Conservation (phyloP, 345 rosid species). For the Gossypium ekmanianum region DNA sequence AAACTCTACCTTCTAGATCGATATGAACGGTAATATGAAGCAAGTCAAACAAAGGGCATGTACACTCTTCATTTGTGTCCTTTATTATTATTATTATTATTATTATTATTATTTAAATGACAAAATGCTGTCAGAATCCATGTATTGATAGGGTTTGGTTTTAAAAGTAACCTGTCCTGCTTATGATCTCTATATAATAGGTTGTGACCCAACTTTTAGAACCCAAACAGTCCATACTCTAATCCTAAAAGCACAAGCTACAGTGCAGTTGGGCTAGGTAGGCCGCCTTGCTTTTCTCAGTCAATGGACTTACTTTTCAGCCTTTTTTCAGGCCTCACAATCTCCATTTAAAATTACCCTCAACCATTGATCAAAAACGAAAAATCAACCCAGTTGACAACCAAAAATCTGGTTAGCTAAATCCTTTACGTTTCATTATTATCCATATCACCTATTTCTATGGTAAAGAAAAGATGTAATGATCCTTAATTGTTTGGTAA, state of each 20-base stretch:
- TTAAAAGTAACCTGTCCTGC: neutral
- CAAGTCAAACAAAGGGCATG: no score
- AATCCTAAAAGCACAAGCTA: neutral
- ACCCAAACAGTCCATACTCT: neutral
- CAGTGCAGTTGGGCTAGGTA: no score
- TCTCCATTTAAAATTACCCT: neutral
- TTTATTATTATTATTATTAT: no score
- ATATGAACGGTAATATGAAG: no score
- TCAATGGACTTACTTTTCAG: neutral
- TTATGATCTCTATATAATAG: neutral
- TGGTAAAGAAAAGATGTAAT: neutral
- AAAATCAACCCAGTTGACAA: neutral
- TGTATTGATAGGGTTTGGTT: no score
- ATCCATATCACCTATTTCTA: neutral
- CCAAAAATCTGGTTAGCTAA: neutral
- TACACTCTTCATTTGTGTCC: no score
- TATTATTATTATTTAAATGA: no score
- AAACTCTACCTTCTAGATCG: no score
- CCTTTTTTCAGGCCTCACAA: neutral
- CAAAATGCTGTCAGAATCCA: no score
- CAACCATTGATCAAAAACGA: neutral
- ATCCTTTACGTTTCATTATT: neutral
- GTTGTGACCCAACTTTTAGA: neutral
- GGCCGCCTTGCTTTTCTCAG: neutral
- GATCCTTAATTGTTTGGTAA: neutral